Conservation (phyloP, 345 rosid species). For the Camelina hispida region DNA sequence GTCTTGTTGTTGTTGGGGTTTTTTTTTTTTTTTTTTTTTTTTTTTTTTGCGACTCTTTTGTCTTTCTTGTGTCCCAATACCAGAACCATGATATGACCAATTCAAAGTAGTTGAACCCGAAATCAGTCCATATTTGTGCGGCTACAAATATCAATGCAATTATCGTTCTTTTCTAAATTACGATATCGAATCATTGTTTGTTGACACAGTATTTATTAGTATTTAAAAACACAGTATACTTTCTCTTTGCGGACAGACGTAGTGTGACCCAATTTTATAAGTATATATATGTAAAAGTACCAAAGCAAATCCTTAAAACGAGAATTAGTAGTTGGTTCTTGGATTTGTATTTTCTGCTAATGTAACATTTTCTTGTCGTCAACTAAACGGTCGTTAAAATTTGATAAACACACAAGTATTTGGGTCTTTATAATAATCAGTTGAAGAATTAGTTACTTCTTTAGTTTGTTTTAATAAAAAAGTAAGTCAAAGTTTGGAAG, state of each 20-base stretch:
- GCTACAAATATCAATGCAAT: background rate
- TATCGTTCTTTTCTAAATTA: background rate
- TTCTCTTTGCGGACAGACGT: background rate
- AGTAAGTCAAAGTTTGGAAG: background rate
- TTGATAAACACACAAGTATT: background rate
- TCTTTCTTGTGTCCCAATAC: no score
- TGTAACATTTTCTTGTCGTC: no score
- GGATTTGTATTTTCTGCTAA: no score
- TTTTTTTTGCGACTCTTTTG: no score
- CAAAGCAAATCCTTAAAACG: background rate
- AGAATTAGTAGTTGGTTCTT: background rate
- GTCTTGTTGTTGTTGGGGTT: no score
- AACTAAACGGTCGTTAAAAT: no score
- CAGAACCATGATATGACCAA: no score
- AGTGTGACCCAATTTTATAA: background rate
- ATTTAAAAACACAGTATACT: background rate
- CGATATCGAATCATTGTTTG: background rate
- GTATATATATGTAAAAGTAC: no score
- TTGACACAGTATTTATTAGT: background rate
- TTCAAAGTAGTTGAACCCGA: background rate
- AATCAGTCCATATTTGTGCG: background rate
- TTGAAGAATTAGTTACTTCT: background rate
- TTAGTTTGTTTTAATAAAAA: no score
- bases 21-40: background rate
- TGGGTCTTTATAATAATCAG: background rate